Percentiles rank a stretch among this genome's conserved stretches.
phyloP scores from a whole-genome alignment of 108 stramenopile genomes.

The Conticribra guillardii region DNA sequence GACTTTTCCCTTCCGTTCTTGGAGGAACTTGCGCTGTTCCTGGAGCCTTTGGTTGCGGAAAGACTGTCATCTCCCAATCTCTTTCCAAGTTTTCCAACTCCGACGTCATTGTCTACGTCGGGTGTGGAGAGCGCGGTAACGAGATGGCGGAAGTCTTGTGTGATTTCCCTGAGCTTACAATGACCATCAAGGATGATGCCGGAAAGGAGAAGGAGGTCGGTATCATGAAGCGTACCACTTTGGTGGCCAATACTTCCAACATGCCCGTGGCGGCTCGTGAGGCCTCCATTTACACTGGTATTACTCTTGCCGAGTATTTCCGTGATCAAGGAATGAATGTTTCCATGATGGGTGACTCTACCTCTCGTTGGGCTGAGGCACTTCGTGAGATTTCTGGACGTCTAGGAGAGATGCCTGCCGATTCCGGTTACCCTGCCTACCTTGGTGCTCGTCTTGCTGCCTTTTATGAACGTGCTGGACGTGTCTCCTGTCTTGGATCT shows the following conservation, averaged over 20 bases:
- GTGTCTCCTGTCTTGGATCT: slow-evolving; percentile 96
- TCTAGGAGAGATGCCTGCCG: slow-evolving; percentile 99
- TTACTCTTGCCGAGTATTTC: slow-evolving; percentile 97
- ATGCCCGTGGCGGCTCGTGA: slow-evolving; percentile 99
- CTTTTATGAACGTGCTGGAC: slow-evolving; percentile 99
- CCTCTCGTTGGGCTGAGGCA: slow-evolving; percentile 99
- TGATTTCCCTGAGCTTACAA: slow-evolving; percentile 99
- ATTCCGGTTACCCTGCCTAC: slow-evolving; percentile 99
- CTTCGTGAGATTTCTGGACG: slow-evolving; percentile 99
- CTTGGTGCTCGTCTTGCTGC: slow-evolving; percentile 99
- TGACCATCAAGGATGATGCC: slow-evolving; percentile 88
- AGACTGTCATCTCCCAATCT: slow-evolving; percentile 99
- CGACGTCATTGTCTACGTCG: slow-evolving; percentile 90
- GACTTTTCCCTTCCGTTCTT: slow-evolving; percentile 98
- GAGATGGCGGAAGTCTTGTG: slow-evolving; percentile 99
- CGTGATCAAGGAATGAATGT: slow-evolving; percentile 99
- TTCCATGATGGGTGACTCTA: slow-evolving; percentile 99
- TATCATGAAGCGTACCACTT: slow-evolving; percentile 99
- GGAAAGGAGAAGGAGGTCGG: slow-evolving; percentile 94
- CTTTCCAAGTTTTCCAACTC: slow-evolving; percentile 99
- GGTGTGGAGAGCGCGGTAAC: slow-evolving; percentile 96
- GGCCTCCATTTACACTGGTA: slow-evolving; percentile 99
- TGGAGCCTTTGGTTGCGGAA: slow-evolving; percentile 99
- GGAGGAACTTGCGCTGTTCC: slow-evolving; percentile 99
- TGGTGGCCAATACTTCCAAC: slow-evolving; percentile 99